Percentiles rank a stretch among this genome's conserved stretches.
Conservation (phyloP, 2,329 filamentous ascomycete genomes). For the Nemania diffusa region DNA sequence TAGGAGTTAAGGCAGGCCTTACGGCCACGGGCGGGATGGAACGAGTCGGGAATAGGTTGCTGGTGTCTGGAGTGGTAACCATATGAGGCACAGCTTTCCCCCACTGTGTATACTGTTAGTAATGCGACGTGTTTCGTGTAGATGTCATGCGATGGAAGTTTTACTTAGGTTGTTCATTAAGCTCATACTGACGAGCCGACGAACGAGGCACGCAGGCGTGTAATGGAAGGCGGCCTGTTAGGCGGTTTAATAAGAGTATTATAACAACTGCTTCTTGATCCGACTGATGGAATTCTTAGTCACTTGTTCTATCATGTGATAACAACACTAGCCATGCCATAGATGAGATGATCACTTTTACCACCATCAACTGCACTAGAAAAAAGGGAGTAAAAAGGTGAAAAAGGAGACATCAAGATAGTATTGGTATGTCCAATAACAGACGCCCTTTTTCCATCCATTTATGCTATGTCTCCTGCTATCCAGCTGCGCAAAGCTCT, state of each 20-base stretch:
- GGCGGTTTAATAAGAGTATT: conserved; percentile 16
- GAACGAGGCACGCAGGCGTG: not conserved
- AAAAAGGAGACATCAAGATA: not conserved
- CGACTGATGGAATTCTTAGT: not conserved
- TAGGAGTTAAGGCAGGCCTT: conserved; percentile 7
- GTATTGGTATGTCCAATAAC: not conserved
- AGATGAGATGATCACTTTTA: not conserved
- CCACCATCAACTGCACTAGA: not conserved
- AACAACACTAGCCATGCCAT: not conserved
- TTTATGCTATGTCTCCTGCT: not conserved
- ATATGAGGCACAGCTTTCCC: not conserved
- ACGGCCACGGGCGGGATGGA: not conserved
- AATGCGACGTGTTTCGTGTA: not conserved
- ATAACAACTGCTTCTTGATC: not conserved
- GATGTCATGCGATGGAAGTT: not conserved
- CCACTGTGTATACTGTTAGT: not conserved
- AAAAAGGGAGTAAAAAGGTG: not conserved
- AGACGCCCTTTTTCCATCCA: not conserved
- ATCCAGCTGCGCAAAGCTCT: conserved; percentile 13
- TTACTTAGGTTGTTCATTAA: not conserved
- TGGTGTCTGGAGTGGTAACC: not conserved
- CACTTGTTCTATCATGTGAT: not conserved
- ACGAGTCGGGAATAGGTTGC: not conserved
- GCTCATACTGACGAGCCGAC: not conserved
- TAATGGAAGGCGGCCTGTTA: conserved; percentile 3